Conservation (phyloP, 2,329 filamentous ascomycete genomes). For the Aaosphaeria arxii region DNA sequence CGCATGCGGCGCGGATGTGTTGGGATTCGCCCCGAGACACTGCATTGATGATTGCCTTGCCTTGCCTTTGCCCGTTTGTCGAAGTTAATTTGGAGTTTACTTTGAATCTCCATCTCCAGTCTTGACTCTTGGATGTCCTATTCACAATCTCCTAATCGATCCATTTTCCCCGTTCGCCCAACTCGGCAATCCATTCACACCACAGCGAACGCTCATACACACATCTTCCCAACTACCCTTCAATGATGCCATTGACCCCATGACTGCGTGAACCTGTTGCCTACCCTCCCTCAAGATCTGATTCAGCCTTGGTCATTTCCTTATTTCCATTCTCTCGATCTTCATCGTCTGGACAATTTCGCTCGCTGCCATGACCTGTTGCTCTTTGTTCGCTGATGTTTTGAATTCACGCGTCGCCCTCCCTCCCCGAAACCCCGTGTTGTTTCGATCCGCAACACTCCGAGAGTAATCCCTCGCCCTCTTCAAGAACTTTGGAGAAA, state of each 20-base stretch:
- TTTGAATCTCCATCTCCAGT: no score
- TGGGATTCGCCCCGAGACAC: no score
- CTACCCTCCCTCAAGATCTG: neutral
- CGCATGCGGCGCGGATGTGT: no score
- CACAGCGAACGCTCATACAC: neutral
- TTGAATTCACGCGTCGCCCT: constrained; percentile 1
- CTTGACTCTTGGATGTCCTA: no score
- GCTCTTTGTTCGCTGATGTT: neutral
- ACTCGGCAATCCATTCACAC: neutral
- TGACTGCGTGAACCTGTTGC: neutral
- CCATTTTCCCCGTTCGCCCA: neutral
- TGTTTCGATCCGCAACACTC: constrained; percentile 16
- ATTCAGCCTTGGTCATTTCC: no score
- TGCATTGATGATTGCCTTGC: no score
- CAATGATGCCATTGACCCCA: neutral
- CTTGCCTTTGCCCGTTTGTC: no score
- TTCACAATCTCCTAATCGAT: neutral
- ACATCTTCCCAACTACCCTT: neutral
- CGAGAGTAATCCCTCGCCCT: neutral
- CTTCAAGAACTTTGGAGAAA: no score
- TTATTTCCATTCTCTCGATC: no score
- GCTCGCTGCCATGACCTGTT: no score
- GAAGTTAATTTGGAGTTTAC: no score
- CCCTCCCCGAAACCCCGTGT: constrained; percentile 1
- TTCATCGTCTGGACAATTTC: no score